These are phyloP conservation scores for Candida chilensis DNA, from an alignment of 805 yeast genomes.

Conservation along the genomic window DNA sequence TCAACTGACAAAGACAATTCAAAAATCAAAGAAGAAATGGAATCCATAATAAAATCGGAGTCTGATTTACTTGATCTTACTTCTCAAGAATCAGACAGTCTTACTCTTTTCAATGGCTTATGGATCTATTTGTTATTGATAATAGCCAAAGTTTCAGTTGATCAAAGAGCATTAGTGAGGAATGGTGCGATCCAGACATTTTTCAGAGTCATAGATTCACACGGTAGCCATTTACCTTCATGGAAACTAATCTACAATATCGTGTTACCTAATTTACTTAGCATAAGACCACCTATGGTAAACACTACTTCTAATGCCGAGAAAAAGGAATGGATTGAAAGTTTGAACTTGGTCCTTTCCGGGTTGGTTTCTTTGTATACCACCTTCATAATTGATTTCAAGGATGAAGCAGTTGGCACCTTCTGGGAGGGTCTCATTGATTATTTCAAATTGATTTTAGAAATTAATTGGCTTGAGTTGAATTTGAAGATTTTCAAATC, in stretches of 20 bases:
- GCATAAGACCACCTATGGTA: slow-evolving; percentile 6
- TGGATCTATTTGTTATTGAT: slow-evolving; percentile 60
- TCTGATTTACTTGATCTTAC: slow-evolving; percentile 12
- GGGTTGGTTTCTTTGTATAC: slow-evolving; percentile 61
- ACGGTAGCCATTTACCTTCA: slow-evolving; percentile 44
- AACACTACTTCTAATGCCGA: slow-evolving; percentile 10
- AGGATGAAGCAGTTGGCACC: slow-evolving; percentile 8
- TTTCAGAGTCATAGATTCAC: slow-evolving; percentile 71
- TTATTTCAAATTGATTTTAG: slow-evolving; percentile 33
- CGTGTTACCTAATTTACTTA: slow-evolving; percentile 49
- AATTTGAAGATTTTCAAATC: slow-evolving; percentile 48
- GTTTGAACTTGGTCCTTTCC: slow-evolving; percentile 46
- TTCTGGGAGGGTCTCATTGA: slow-evolving; percentile 52
- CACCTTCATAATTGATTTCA: slow-evolving; percentile 34
- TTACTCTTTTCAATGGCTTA: slow-evolving; percentile 25
- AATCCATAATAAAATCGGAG: slow-evolving; percentile 6
- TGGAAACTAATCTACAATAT: slow-evolving; percentile 66
- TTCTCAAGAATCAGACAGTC: slow-evolving; percentile 10
- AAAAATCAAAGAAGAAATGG: slow-evolving; percentile 4
- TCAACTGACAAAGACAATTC: slow-evolving; percentile 1
- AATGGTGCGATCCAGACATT: slow-evolving; percentile 88
- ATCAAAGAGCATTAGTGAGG: slow-evolving; percentile 68
- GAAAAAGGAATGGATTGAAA: slow-evolving; percentile 46
- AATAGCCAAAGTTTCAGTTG: slow-evolving; percentile 55
- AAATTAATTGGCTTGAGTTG: slow-evolving; percentile 38